Conservation (phyloP, 768 basidiomycete species). For the Albatrellus ellisii region DNA sequence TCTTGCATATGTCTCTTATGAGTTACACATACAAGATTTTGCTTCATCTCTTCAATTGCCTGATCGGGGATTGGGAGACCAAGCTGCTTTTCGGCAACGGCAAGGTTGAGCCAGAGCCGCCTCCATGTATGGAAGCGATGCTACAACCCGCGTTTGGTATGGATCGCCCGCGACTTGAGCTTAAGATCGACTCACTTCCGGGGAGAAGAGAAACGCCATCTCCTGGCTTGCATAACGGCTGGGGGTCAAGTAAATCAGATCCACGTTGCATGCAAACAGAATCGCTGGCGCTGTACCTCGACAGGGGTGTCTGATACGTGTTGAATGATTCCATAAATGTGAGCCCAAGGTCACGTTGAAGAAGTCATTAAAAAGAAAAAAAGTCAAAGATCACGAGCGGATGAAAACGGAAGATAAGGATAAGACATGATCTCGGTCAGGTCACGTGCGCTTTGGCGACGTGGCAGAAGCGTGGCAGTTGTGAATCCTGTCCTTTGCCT, state of each 20-base stretch:
- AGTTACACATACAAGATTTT: constrained; percentile 56
- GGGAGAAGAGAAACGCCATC: constrained; percentile 96
- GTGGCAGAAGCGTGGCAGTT: constrained; percentile 9
- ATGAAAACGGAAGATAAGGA: not conserved
- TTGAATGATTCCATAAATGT: constrained; percentile 48
- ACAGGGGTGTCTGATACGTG: constrained; percentile 71
- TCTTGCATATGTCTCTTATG: not conserved
- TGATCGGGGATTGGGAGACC: constrained; percentile 82
- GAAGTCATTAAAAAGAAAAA: too few relatives aligned
- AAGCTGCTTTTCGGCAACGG: constrained; percentile 91
- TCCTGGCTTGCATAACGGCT: constrained; percentile 99
- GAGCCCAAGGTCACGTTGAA: not conserved
- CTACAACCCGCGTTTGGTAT: too few relatives aligned
- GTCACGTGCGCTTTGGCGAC: constrained; percentile 4
- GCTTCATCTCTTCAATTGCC: constrained; percentile 89
- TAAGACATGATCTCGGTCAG: not conserved
- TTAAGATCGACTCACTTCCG: constrained; percentile 42
- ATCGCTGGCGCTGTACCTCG: constrained; percentile 62
- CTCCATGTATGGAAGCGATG: constrained; percentile 95
- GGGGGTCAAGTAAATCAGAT: constrained; percentile 3
- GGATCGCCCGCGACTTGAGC: too few relatives aligned
- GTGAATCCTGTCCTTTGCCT: not conserved
- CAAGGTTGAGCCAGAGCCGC: constrained; percentile 89
- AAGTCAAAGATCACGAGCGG: constrained; percentile 1
- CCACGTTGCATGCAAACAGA: not conserved